Evolutionary conservation across 208 protist genomes (phyloP).

Genomic region (Phytomonas francai): DNA sequence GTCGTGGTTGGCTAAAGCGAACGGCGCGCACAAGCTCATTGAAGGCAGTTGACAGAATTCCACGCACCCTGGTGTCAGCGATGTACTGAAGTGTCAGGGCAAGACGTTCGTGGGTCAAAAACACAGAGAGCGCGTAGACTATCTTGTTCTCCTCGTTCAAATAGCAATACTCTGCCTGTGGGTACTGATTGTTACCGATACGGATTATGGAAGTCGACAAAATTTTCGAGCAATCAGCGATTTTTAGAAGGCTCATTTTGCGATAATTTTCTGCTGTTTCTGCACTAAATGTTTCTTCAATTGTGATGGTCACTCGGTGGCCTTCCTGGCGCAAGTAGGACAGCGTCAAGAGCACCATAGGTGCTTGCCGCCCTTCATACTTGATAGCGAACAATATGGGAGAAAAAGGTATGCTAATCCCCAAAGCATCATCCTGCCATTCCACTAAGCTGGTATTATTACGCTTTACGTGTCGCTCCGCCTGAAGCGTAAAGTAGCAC

Average conservation of each 20-base stretch:
- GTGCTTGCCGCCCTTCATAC: slow-evolving; percentile 74
- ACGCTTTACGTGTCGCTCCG: slow-evolving; percentile 58
- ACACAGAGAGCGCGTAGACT: slow-evolving; percentile 59
- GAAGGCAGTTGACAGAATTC: slow-evolving; percentile 56
- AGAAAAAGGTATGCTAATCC: slow-evolving; percentile 61
- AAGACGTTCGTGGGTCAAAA: slow-evolving; percentile 49
- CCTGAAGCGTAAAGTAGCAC: slow-evolving; percentile 49
- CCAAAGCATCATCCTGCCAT: slow-evolving; percentile 72
- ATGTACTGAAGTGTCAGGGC: slow-evolving; percentile 78
- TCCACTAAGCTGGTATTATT: slow-evolving; percentile 57
- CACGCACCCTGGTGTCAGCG: slow-evolving; percentile 48
- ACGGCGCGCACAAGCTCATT: slow-evolving; percentile 68
- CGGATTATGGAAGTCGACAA: slow-evolving; percentile 39
- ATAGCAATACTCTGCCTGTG: slow-evolving; percentile 79
- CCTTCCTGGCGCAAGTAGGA: slow-evolving; percentile 52
- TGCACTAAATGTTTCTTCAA: slow-evolving; percentile 43
- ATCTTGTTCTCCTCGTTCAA: slow-evolving; percentile 41
- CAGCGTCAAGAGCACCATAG: slow-evolving; percentile 62
- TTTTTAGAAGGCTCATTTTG: slow-evolving; percentile 45
- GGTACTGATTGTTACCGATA: slow-evolving; percentile 39
- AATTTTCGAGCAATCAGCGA: slow-evolving; percentile 52
- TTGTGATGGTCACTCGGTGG: slow-evolving; percentile 55
- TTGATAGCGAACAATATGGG: slow-evolving; percentile 61
- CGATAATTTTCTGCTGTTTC: slow-evolving; percentile 47
- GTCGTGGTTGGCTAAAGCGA: slow-evolving; percentile 35